Evolutionary conservation across 495 filamentous ascomycete genomes (phyloP).

Genomic region (Lophiotrema nucula): DNA sequence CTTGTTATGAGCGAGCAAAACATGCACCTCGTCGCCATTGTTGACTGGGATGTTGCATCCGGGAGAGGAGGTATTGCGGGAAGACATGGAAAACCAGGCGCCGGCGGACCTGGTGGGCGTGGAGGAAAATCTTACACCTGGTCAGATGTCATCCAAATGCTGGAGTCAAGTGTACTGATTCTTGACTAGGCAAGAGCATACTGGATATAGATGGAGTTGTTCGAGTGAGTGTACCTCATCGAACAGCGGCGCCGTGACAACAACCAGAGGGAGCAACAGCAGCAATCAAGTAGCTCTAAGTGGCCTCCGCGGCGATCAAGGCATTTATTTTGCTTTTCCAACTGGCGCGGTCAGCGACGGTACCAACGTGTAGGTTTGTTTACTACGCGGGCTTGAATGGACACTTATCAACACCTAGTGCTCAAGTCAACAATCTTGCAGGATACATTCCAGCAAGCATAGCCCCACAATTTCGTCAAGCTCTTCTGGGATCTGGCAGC

Average conservation of each 20-base stretch:
- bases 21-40: constrained; percentile 24
- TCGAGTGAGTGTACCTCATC: not conserved
- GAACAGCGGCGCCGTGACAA: not conserved
- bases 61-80: constrained; percentile 33
- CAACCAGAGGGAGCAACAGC: not conserved
- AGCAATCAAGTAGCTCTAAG: not conserved
- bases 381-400: not conserved
- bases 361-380: not conserved
- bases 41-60: constrained; percentile 13
- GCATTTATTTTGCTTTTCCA: not conserved
- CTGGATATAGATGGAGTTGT: not conserved
- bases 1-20: constrained; percentile 19
- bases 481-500: not conserved
- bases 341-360: not conserved
- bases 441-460: not conserved
- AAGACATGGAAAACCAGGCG: constrained; percentile 23
- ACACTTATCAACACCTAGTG: not conserved
- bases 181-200: not conserved
- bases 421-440: not conserved
- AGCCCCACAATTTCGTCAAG: not conserved
- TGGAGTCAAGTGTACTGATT: constrained; percentile 6
- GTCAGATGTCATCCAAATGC: constrained; percentile 19
- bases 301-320: not conserved
- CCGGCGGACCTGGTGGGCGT: constrained; percentile 27
- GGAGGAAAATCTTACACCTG: constrained; percentile 21